Base-by-base conservation (phyloP, 2,329 filamentous ascomycete genomes). In the Neofusicoccum laricinum region DNA sequence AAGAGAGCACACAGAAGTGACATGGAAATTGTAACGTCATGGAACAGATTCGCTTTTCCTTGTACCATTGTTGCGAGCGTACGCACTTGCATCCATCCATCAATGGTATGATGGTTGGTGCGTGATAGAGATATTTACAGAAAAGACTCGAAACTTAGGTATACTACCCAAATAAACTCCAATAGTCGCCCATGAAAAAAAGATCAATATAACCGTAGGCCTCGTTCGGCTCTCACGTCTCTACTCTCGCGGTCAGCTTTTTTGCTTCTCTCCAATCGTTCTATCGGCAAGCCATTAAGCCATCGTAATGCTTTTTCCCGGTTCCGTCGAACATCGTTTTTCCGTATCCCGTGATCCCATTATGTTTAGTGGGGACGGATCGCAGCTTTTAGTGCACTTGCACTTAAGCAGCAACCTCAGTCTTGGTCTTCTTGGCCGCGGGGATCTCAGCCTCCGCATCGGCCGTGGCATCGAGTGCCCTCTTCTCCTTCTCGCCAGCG, bases 341-440 rank as follows among this genome's bases (percentile, higher is more conserved):
- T 36, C 41, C 40, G 25, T 59, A 34, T 46, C 30, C 25, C 55
- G 30, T 59, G 10, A 59, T 59, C 30, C 41, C 40, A 14, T 59
- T 46, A 6, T 2, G 17, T 46, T 46, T 32, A n/a, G 19, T 17
- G 17, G 38, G 41, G 30, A 32, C n/a, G 41, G n/a, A 11, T 12
- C 5, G 25, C 46, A 12, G 40, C 41, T 19, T 7, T 19, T 10
- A 19, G 40, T 59, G 25, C 7, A 17, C 14, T 46, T 46, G 55
- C 55, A 45, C 41, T 59, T 46, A 59, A 59, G 55, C 55, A 59
- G 46, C 55, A 46, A 46, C 55, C 41, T 45, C 74, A 51, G 77
- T 79, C 75, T 76, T 79, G 65, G 74, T 78, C 79, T 83, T 84
- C 80, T 84, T 84, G 68, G 78, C 75, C 30, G 70, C 71, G 21